A percentile compares a stretch with the other conserved stretches of the same genome.
Conservation (phyloP, 139 green algal genomes). For the Pseudopediastrum boryanum region DNA sequence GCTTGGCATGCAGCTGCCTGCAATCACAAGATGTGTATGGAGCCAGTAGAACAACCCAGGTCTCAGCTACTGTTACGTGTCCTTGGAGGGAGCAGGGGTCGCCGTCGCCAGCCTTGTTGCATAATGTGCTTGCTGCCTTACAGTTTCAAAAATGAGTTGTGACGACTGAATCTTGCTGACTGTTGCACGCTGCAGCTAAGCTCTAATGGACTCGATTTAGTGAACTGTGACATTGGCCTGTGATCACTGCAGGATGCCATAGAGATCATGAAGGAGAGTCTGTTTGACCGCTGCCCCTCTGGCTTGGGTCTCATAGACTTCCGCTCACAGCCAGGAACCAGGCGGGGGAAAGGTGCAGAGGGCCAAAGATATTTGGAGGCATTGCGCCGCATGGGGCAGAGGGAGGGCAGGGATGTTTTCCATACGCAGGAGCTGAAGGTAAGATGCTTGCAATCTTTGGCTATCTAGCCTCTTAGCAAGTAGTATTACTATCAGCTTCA, state of each 20-base stretch:
- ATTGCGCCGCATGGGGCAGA: slow-evolving; percentile 46
- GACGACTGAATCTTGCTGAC: not conserved
- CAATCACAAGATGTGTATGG: not conserved
- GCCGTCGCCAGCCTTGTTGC: not conserved
- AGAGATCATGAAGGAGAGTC: slow-evolving; percentile 71
- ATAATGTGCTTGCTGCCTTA: not conserved
- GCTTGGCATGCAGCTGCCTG: not conserved
- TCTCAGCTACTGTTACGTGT: not conserved
- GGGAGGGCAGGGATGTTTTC: slow-evolving; percentile 50
- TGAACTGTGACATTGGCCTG: no score
- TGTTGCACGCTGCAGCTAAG: not conserved
- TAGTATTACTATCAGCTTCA: not conserved
- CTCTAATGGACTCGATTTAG: no score
- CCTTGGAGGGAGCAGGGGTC: not conserved
- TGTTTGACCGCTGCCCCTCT: slow-evolving; percentile 59
- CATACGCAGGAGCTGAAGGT: slow-evolving; percentile 63
- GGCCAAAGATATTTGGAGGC: slow-evolving; percentile 65
- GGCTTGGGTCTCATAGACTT: slow-evolving; percentile 56
- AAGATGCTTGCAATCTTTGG: not conserved
- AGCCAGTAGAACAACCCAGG: not conserved
- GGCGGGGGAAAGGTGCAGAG: slow-evolving; percentile 63
- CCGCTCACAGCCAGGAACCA: slow-evolving; percentile 21
- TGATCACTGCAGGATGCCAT: slow-evolving; percentile 64
- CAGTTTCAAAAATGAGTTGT: not conserved
- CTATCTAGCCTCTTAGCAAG: not conserved